Base-by-base conservation (phyloP, 352 stramenopile genomes). In the Phytophthora tubulina region DNA sequence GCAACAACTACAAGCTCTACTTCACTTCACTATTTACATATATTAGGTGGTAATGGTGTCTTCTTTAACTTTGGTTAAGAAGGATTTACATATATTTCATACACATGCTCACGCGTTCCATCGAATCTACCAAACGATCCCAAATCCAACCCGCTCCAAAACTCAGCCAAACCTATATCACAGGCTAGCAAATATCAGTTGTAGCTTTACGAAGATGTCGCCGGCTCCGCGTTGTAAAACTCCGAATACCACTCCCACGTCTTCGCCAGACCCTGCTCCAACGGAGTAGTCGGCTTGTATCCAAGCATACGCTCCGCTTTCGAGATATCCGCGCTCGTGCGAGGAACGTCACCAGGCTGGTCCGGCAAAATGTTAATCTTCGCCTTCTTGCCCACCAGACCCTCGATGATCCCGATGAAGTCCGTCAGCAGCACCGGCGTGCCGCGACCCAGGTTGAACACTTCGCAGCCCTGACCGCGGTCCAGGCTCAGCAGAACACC, bases 371-470 rank as follows among this genome's bases (percentile, higher is more conserved):
- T 62, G 56, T 98, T 95, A 71, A 99, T 98, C 45, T 92, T 96
- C 4, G 97, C 97, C 63, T 97, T 93, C 79, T 97, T 98, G 4
- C 93, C 96, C 10, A 97, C 89, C 35, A 98, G 82, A 41, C 94
- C 87, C 68, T 99, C 94, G 51, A 99, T 98, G 45, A 98, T 96
- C 11, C 68, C 54, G 67, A 99, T 99, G 66, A 99, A 99, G 27
- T 99, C 85, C 4, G 84, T 95, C 6, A 99, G 80, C 41, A 95
- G 85, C 17, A 95, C 97, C 3, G 97, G 96, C 21, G 75, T 85
- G 17, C 97, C 97, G 60, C 98, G 97, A 31, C 98, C 98, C 2
- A 99, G 75, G 76, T 99, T 99, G 74, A 99, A 99, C 15, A 99
- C 89, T 80, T 99, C 83, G 75, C 97, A 99, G 17, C 95, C 89